Evolutionary conservation across 2,329 filamentous ascomycete genomes (phyloP), one percentile per base, ranked within the genome.

Genomic region (Teratosphaeria viscida): DNA sequence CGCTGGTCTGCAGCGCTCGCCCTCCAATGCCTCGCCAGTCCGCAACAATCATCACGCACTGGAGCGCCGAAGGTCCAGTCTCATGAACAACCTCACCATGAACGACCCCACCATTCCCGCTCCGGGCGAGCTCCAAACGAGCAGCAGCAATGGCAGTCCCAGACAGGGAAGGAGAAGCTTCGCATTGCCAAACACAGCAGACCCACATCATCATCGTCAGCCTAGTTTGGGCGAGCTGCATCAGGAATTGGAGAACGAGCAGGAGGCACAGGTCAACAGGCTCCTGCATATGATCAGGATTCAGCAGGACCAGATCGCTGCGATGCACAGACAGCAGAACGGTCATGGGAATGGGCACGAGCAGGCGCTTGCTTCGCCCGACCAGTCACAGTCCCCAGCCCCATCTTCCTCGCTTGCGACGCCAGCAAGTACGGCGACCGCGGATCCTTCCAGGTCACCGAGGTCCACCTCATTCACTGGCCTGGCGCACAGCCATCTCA

Each of bases 201-300:
- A 85, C 65, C 82, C 84, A 16, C 81, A 84, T 65, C 86, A 88
- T 68, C 82, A 84, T 64, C 80, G 88, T 55, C 76, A 85, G 0
- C 87, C 87, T 2, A 90, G 87, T 70, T 73, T 91, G 62, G 88
- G 88, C 19, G 87, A 90, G 72, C 81, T 91, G 52, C 87, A 91
- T 66, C 88, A 91, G 70, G 86, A 90, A 73, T 78, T 91, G 1
- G 88, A 91, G 72, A 87, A 85, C 57, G 88, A 91, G 74, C 87
- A 90, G 71, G 88, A 91, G 69, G 86, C 84, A 27, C 87, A 90
- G 74, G 88, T 91, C 63, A 92, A 92, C 70, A 85, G 89, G 11
- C 81, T 92, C 2, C 79, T 92, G 53, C 82, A 83, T 61, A 87
- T 90, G 83, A 92, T 92, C 67, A 82, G 87, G 59, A 79, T 85